Evolutionary conservation across 352 stramenopile genomes (phyloP).

Genomic region (Globisporangium spiculum): DNA sequence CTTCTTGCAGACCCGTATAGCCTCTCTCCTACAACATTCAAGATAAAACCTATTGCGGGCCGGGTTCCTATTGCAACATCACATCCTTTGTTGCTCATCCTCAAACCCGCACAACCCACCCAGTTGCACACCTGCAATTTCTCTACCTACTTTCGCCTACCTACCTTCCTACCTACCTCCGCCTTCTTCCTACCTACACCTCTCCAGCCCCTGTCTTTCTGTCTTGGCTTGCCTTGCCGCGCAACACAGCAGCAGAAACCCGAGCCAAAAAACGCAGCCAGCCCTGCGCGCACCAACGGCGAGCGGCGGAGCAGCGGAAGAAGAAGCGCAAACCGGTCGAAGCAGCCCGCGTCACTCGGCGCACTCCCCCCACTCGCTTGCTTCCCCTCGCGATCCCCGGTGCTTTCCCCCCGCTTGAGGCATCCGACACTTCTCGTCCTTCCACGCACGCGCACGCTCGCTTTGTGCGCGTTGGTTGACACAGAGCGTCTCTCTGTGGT

Average conservation of each 20-base stretch:
- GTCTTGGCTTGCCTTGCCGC: background rate
- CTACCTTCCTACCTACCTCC: background rate
- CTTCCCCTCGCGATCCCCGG: background rate
- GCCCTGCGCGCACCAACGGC: slow-evolving; percentile 31
- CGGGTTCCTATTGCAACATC: too few species aligned
- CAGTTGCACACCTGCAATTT: background rate
- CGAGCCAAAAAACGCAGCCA: slow-evolving; percentile 23
- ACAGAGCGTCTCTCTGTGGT: background rate
- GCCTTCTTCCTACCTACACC: background rate
- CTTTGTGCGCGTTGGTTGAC: background rate
- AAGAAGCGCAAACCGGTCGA: slow-evolving; percentile 21
- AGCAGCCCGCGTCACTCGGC: slow-evolving; percentile 21
- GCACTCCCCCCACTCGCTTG: background rate
- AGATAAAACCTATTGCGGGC: too few species aligned
- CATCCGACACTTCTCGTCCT: background rate
- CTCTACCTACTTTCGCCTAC: background rate
- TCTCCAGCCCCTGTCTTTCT: background rate
- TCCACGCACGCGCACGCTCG: background rate
- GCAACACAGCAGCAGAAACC: background rate
- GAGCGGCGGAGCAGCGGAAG: slow-evolving; percentile 22
- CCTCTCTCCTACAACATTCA: too few species aligned
- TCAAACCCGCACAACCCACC: background rate
- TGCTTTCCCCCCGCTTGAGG: background rate
- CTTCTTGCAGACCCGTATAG: too few species aligned
- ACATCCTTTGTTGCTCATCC: too few species aligned